Evolutionary conservation across 1,139 yeast species (phyloP).

Genomic region (Debaryomycetaceae sp.): DNA sequence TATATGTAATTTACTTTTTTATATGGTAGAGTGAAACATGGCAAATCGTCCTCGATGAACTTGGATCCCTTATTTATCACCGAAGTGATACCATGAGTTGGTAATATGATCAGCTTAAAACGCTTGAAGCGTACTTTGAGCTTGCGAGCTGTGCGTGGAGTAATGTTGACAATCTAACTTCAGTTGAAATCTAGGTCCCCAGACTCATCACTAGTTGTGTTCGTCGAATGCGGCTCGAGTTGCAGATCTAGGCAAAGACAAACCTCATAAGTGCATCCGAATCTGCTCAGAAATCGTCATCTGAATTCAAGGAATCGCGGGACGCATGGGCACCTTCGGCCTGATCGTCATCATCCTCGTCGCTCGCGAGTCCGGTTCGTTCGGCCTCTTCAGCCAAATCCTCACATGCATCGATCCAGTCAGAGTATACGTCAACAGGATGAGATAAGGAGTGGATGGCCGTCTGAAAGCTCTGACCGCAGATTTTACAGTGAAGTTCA

Average conservation of each 20-base stretch:
- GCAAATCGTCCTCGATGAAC: no score
- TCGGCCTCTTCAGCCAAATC: slow-evolving; percentile 70
- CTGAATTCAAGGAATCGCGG: slow-evolving; percentile 6
- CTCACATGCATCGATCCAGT: slow-evolving; percentile 98
- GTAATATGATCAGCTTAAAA: no score
- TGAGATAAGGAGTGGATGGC: slow-evolving; percentile 73
- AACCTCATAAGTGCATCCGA: not conserved
- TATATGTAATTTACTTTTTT: no score
- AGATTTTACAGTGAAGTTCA: slow-evolving; percentile 76
- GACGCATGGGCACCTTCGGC: slow-evolving; percentile 4
- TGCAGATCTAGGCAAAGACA: not conserved
- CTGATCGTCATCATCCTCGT: slow-evolving; percentile 30
- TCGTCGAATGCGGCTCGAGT: no score
- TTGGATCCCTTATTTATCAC: no score
- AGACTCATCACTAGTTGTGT: no score
- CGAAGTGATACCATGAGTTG: no score
- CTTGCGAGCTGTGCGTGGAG: no score
- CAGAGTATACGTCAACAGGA: slow-evolving; percentile 92
- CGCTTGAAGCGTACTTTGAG: no score
- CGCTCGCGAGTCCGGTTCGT: slow-evolving; percentile 13
- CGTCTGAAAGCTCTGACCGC: slow-evolving; percentile 91
- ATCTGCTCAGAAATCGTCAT: slow-evolving; percentile 8
- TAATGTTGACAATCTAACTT: no score
- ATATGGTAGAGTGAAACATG: no score
- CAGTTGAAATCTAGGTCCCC: no score